Percentiles rank a stretch among this genome's conserved stretches.
Evolutionary conservation across 2,329 filamentous ascomycete genomes (phyloP).

Genomic region (Aspergillus ruber): DNA sequence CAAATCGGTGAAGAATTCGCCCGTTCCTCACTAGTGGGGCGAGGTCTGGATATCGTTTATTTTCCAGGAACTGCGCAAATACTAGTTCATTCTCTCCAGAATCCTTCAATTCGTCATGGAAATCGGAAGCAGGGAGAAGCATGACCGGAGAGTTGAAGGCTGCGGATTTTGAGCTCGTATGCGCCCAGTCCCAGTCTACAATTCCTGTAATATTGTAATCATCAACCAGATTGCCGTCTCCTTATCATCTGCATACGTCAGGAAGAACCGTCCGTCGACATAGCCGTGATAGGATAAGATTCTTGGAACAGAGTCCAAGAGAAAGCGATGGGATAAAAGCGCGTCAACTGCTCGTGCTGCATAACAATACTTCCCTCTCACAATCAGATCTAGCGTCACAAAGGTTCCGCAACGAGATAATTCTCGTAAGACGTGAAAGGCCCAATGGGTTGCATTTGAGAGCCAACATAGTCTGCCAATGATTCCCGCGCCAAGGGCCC

Average conservation of each 20-base stretch:
- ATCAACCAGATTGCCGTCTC: conserved; percentile 43
- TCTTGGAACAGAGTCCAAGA: conserved; percentile 28
- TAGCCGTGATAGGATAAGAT: conserved; percentile 8
- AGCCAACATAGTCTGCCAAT: conserved; percentile 27
- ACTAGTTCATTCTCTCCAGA: conserved; percentile 34
- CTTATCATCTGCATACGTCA: conserved; percentile 46
- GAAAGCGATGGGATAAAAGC: conserved; percentile 40
- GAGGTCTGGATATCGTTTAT: conserved; percentile 31
- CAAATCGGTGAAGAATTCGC: conserved; percentile 33
- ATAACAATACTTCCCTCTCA: conserved; percentile 33
- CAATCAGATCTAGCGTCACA: conserved; percentile 34
- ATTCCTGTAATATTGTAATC: conserved; percentile 45
- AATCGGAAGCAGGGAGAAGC: conserved; percentile 36
- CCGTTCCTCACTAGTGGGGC: conserved; percentile 34
- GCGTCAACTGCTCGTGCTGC: conserved; percentile 26
- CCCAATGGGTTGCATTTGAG: conserved; percentile 20
- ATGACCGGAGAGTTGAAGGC: conserved; percentile 41
- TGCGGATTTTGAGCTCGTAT: conserved; percentile 25
- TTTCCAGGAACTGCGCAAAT: conserved; percentile 30
- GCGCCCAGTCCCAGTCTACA: conserved; percentile 44
- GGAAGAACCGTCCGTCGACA: conserved; percentile 33
- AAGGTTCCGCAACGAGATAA: conserved; percentile 30
- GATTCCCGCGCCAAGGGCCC: conserved; percentile 35
- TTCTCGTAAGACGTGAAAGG: conserved; percentile 31
- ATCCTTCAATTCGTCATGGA: conserved; percentile 31